phyloP scores from a whole-genome alignment of 352 stramenopile genomes.

The Paralagenidium karlingii region DNA sequence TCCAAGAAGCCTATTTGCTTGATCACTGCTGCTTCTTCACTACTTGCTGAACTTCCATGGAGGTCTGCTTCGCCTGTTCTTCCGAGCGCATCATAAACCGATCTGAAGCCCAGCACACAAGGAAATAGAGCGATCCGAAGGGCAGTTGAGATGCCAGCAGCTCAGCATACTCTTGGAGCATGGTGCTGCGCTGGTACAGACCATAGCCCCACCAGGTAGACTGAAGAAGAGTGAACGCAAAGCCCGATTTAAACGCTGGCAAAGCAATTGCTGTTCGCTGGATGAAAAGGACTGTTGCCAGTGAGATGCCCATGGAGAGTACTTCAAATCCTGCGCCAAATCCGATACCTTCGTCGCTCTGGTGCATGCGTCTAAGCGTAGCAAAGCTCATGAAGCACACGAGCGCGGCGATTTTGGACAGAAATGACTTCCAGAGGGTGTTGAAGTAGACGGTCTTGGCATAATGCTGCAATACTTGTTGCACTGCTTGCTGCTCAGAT shows the following conservation, averaged over 20 bases:
- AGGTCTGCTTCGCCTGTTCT: conserved; percentile 42
- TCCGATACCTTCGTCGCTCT: conserved; percentile 22
- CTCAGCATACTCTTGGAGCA: conserved; percentile 37
- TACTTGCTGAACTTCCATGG: conserved; percentile 43
- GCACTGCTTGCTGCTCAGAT: conserved; percentile 21
- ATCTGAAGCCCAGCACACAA: conserved; percentile 62
- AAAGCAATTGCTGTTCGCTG: conserved; percentile 40
- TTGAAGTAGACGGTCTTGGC: conserved; percentile 81
- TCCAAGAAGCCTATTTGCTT: too few relatives aligned
- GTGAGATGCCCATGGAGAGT: conserved; percentile 41
- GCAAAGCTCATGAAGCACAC: conserved; percentile 53
- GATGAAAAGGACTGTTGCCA: conserved; percentile 48
- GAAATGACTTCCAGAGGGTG: conserved; percentile 66
- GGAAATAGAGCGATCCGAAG: conserved; percentile 63
- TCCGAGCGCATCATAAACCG: conserved; percentile 71
- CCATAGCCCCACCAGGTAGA: conserved; percentile 42
- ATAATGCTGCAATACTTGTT: conserved; percentile 67
- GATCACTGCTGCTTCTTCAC: too few relatives aligned
- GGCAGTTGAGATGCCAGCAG: conserved; percentile 41
- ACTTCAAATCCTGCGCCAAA: conserved; percentile 50
- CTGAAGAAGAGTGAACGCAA: conserved; percentile 63
- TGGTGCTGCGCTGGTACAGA: conserved; percentile 32
- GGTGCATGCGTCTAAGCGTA: conserved; percentile 43
- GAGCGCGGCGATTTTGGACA: conserved; percentile 62
- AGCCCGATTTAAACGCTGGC: conserved; percentile 64